Evolutionary conservation across 495 filamentous ascomycete species (phyloP), one percentile per base, ranked within the genome.

Genomic region (Aspergillus asperescens): DNA sequence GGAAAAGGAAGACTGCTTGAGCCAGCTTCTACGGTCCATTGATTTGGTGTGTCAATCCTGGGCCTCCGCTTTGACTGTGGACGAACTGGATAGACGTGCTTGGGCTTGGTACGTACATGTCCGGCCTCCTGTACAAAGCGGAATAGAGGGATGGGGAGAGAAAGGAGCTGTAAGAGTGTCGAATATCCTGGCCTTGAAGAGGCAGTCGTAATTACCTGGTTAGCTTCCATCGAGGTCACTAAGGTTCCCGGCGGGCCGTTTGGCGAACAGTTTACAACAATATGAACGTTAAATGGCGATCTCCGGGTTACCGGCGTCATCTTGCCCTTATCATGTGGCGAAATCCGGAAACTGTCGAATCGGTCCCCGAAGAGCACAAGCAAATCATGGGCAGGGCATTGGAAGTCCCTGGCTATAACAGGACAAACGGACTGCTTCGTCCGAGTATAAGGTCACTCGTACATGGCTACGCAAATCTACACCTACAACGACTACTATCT

Each of bases 21-120:
- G 79, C 0, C 63, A 82, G 25, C 61, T 92, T 3, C 73, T 94
- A 0, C 77, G 75, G 5, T 80, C 84, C 7, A 64, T 93, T 52
- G 80, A 89, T 56, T 63, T 85, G 20, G 67, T 92, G 9, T 89
- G 82, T 59, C 69, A 70, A 12, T 89, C 84, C 32, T 93, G 89
- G 89, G 74, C 76, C 0, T 67, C 72, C 16, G 68, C 76, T 27
- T 60, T 90, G 7, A 68, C 63, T 15, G 62, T 66, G 1, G 68
- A 77, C 4, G 87, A 94, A 56, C 71, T 92, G 29, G 88, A 93
- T 61, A 71, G 76, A 53, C 74, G 84, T 45, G 85, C 87, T 23
- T 94, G 89, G 88, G 65, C 72, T 22, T 93, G 88, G 88, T 94
- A 94, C 64, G 68, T 84, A 2, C 76, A 75, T 22, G 84, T 90